Base-by-base conservation (phyloP, 306 rosid species). In the Quercus engelmannii region DNA sequence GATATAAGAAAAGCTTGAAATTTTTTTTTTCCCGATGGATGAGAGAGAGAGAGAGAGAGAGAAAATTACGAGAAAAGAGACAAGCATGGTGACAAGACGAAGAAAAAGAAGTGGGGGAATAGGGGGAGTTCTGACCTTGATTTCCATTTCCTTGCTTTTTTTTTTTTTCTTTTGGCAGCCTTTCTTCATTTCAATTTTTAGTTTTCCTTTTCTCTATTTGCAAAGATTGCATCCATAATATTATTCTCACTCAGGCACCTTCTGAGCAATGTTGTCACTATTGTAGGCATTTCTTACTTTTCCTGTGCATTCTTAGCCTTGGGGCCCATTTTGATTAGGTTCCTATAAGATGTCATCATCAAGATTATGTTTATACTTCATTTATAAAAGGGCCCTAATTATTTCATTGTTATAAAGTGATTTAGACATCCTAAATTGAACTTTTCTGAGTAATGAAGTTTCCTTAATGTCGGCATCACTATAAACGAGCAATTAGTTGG, bases 91-190 rank as follows among this genome's bases (percentile, higher is more conserved):
- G 87, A 85, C 84, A 75, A 78, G 79, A 76, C 85, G 64, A 79
- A 21, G 70, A 75, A 79, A 79, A 79, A 80, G 69, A 31, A n/a
- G 52, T 31, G 19, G 83, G 83, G 71, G 26, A 18, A 12, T 31
- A 7, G 52, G 65, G n/a, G 25, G 49, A 58, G 58, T 25, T 61
- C 74, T 57, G 17, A 65, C 18, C 64, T 75, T 76, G 65, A 76
- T 67, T 59, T 72, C 73, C 62, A 81, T 76, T 83, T 83, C 46
- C 68, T 72, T 38, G 10, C 10, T 38, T 38, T 38, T 6, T 38
- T 38, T 33, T 33, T 33, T 26, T 26, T 26, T 38, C 64, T 84
- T 75, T 59, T 79, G 86, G 87, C 82, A 83, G 86, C 87, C 85
- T 86, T 86, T 79, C 21, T 46, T 9, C 63, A 5, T 33, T 33